Conservation (phyloP, 257 asterid genomes). For the Eustoma russellianum region DNA sequence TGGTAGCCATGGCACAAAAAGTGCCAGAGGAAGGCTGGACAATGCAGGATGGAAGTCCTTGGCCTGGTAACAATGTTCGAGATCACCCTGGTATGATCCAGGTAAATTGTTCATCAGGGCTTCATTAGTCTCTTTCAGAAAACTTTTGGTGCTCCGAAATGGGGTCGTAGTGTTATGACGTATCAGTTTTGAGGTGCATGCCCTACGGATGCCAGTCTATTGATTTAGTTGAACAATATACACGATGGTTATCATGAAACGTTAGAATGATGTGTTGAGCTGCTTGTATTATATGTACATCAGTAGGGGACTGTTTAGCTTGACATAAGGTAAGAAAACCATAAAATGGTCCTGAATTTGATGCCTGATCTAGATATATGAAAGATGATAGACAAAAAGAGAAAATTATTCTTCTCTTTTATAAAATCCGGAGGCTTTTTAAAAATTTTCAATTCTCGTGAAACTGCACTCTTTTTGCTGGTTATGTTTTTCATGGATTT, state of each 20-base stretch:
- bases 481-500: neutral
- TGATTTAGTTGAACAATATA: too few relatives aligned
- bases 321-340: too few relatives aligned
- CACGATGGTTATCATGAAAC: too few relatives aligned
- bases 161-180: too few relatives aligned
- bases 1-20: constrained; percentile 74
- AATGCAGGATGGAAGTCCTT: constrained; percentile 88
- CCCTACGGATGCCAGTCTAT: too few relatives aligned
- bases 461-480: neutral
- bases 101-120: constrained; percentile 30
- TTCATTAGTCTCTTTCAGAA: neutral
- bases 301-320: too few relatives aligned
- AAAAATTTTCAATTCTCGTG: neutral
- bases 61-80: constrained; percentile 93
- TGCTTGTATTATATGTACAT: too few relatives aligned
- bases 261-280: too few relatives aligned
- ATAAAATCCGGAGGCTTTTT: neutral
- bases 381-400: too few relatives aligned
- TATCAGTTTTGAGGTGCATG: neutral
- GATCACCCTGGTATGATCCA: constrained; percentile 99
- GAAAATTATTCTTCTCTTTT: too few relatives aligned
- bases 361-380: too few relatives aligned
- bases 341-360: too few relatives aligned
- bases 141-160: neutral
- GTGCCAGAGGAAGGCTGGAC: constrained; percentile 98